A percentile compares a stretch with the other conserved stretches of the same genome.
Conservation (phyloP, 2,329 filamentous ascomycete species). For the Plenodomus tracheiphilus region DNA sequence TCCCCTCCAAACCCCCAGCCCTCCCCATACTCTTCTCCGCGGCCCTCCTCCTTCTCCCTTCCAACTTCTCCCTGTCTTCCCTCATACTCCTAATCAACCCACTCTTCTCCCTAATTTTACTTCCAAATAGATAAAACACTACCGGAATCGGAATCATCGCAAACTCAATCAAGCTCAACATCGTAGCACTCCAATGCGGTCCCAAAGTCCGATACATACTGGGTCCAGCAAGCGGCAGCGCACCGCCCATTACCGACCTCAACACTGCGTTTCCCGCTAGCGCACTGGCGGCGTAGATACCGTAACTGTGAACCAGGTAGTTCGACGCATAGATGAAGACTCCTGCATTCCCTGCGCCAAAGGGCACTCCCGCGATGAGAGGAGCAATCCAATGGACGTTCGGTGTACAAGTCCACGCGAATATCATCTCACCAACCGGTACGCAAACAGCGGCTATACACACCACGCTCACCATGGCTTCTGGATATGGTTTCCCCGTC, state of each 20-base stretch:
- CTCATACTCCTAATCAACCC: conserved; percentile 55
- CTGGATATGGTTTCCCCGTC: conserved; percentile 73
- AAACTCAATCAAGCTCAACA: conserved; percentile 74
- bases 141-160: conserved; percentile 77
- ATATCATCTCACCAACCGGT: conserved; percentile 79
- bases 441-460: conserved; percentile 75
- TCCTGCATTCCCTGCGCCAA: conserved; percentile 74
- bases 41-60: conserved; percentile 44
- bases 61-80: conserved; percentile 48
- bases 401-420: conserved; percentile 82
- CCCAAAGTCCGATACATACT: conserved; percentile 63
- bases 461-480: conserved; percentile 80
- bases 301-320: conserved; percentile 78
- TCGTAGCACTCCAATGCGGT: conserved; percentile 77
- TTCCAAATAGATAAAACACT: conserved; percentile 69
- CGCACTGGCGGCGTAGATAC: conserved; percentile 79
- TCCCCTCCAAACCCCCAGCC: conserved; percentile 7
- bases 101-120: conserved; percentile 60
- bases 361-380: conserved; percentile 76
- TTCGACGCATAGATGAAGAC: conserved; percentile 83
- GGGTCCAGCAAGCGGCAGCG: conserved; percentile 73
- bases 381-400: conserved; percentile 82
- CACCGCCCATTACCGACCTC: conserved; percentile 73
- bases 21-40: conserved; percentile 44
- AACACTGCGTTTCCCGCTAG: conserved; percentile 79